Base-by-base conservation (phyloP, 495 filamentous ascomycete genomes). In the Clohesyomyces aquaticus region DNA sequence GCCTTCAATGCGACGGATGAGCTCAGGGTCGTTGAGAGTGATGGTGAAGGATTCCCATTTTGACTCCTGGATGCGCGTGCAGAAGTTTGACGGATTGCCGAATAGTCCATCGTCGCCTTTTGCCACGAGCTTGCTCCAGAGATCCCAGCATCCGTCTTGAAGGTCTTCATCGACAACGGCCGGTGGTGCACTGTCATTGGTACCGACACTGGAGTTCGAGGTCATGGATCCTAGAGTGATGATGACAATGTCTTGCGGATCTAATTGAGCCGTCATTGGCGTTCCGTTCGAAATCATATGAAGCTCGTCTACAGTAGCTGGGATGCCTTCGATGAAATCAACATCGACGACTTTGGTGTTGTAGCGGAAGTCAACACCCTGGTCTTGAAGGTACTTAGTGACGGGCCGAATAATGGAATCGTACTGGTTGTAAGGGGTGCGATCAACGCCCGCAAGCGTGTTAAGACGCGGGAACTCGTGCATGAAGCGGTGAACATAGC, bases 321-420 rank as follows among this genome's bases (percentile, higher is more conserved):
- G 71, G 29, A 70, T 67, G 8, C 71, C 41, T 22, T 67, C 66
- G 56, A 61, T 49, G 28, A 60, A 52, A 21, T 69, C 45, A 23
- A 73, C 21, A 60, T 73, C 68, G 4, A 54, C 62, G 42, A 71
- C 69, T 22, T 32, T 18, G 23, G 56, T 76, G 29, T 73, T 76
- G 53, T 74, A 77, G 11, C 53, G 75, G 57, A 80, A 81, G 46
- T 79, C 75, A n/a, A 81, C 79, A 1, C 77, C 77, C 18, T 70
- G 65, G 2, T 63, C 59, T 19, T 73, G 56, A 1, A 82, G 76
- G 57, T 76, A 79, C 3, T 70, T 60, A 14, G 71, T 69, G 6
- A 79, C 73, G 0, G 79, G 79, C 10, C 71, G 53, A 16, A 75
- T 71, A 26, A 81, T 74, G 0, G 75, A 75, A 21, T 80, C 77